phyloP scores from a whole-genome alignment of 805 yeast genomes.

The Yarrowia sp. region DNA sequence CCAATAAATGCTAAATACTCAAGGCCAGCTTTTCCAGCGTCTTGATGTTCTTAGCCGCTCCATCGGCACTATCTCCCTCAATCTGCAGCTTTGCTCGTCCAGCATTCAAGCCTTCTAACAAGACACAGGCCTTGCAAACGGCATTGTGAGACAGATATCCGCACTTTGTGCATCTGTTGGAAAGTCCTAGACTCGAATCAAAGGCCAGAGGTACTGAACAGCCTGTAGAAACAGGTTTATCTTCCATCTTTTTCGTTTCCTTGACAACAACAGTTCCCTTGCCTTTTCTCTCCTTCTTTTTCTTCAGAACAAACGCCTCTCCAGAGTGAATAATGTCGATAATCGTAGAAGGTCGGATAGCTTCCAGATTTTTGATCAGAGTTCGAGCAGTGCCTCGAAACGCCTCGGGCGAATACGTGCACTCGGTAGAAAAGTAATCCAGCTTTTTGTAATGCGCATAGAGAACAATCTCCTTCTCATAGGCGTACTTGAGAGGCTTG shows the following conservation, averaged over 20 bases:
- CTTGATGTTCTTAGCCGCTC: slow-evolving; percentile 36
- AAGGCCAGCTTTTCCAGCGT: slow-evolving; percentile 28
- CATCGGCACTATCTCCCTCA: slow-evolving; percentile 62
- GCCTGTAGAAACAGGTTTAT: too few species aligned
- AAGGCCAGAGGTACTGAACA: background rate
- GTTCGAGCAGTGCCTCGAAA: slow-evolving; percentile 96
- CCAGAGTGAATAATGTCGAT: slow-evolving; percentile 94
- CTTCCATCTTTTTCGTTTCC: background rate
- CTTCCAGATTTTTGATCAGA: slow-evolving; percentile 82
- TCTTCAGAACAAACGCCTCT: slow-evolving; percentile 63
- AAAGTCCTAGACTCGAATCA: slow-evolving; percentile 28
- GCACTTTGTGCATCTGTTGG: slow-evolving; percentile 68
- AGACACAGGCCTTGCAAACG: slow-evolving; percentile 89
- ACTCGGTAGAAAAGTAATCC: slow-evolving; percentile 95
- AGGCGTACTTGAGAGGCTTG: slow-evolving; percentile 92
- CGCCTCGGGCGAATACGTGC: slow-evolving; percentile 98
- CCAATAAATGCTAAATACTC: background rate
- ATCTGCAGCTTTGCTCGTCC: slow-evolving; percentile 63
- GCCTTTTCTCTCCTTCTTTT: slow-evolving; percentile 25
- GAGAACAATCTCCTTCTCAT: slow-evolving; percentile 94
- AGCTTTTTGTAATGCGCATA: slow-evolving; percentile 95
- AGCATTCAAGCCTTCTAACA: slow-evolving; percentile 78
- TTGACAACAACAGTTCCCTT: slow-evolving; percentile 6
- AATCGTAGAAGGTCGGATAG: slow-evolving; percentile 87
- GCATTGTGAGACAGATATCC: slow-evolving; percentile 86